Evolutionary conservation across 2,329 filamentous ascomycete genomes (phyloP), one percentile per base, ranked within the genome.

Genomic region (Mycosphaerella arachidis): DNA sequence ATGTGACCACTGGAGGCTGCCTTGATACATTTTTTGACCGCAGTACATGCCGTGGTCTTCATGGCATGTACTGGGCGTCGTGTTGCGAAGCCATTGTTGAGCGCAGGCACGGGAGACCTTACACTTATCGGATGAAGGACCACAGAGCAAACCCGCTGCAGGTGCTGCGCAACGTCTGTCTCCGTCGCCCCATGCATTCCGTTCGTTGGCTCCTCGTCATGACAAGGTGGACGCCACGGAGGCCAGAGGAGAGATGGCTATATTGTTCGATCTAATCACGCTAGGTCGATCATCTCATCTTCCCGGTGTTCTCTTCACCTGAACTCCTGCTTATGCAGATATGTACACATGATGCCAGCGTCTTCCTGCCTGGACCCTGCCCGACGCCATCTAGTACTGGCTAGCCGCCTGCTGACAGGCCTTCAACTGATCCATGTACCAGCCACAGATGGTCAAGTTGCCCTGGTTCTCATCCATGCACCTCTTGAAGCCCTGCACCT

Each of bases 391-490:
- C 73, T 80, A 81, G 68, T 81, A 81, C 72, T 77, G 77, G 48
- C 71, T 71, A 58, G 79, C 77, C 18, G 78, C 77, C 55, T 70
- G 64, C 76, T 81, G 79, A 66, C 79, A 81, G 18, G 78, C 78
- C 77, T 81, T 81, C 77, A 99, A 83, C 84, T 99, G 69, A 65
- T 99, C 94, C 71, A 99, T 81, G 77, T 99, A 99, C 92, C 93
- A 99, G 68, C 90, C 89, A 81, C 94, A 99, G 74, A 97, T 95
- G 74, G 89, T 88, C 88, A 99, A 86, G 79, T 94, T 92, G 69
- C 94, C 94, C 74, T 86, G 81, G 77, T 99, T 89, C 73, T 97
- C 90, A 77, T 97, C 92, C 88, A 99, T 89, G 84, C 94, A 99
- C 81, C 88, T 89, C 72, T 91, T 92, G 83, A 99, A 97, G 78